Evolutionary conservation across 2,329 filamentous ascomycete species (phyloP), one percentile per base, ranked within the genome.

Genomic region (Aspergillus unguis): DNA sequence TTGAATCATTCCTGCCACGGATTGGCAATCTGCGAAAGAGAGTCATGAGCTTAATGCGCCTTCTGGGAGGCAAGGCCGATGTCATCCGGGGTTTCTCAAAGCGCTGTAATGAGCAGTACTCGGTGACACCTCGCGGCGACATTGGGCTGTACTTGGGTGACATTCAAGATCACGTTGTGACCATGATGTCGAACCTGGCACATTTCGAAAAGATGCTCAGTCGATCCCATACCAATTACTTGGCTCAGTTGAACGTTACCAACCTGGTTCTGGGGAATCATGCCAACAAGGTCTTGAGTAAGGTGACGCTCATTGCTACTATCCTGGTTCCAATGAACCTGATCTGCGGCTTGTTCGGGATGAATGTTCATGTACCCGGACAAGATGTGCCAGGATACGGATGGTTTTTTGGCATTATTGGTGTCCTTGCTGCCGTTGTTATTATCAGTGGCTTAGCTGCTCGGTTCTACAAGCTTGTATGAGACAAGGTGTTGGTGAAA

Each of bases 151-250:
- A 99, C 68, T 82, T 99, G 33, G 90, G 90, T 65, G 94, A 99
- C 74, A 96, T 99, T 59, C 94, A 99, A 73, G 94, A 99, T 74
- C 94, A 99, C 81, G 92, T 99, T 48, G 90, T 99, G 54, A 99
- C 94, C 42, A 97, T 97, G 92, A 95, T 96, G 82, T 94, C 89
- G 62, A 99, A 95, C 72, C 74, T 99, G 63, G 85, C 85, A 1
- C 94, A 99, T 70, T 96, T 96, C 62, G 94, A 99, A 71, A 97
- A 97, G 80, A 96, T 99, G 81, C 81, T 99, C 45, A 92, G 88
- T 28, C 87, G 94, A 25, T 88, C 89, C 2, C 94, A 99, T 76
- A 90, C 88, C 77, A 99, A 97, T 71, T 97, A 99, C 68, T 81
- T 99, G 35, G 92, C 94, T 1, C 94, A 96, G 68, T 84, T 97